Conservation (phyloP, 208 protist species). For the Trypanosoma congolense region DNA sequence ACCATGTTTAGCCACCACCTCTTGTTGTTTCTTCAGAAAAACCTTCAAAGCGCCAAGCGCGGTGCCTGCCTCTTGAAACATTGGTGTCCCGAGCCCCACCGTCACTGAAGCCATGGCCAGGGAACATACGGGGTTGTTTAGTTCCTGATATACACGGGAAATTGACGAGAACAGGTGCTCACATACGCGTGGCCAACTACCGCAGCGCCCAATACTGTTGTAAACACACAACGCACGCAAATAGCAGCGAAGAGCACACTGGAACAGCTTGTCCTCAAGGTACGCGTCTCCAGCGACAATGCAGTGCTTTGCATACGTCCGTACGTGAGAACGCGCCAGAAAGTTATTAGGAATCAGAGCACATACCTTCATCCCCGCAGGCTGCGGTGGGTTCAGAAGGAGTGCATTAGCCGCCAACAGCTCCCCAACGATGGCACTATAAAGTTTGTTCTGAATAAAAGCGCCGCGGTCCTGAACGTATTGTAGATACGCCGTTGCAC, state of each 20-base stretch:
- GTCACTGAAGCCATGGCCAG: conserved; percentile 44
- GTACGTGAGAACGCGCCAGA: conserved; percentile 37
- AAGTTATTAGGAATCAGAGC: conserved; percentile 39
- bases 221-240: conserved; percentile 55
- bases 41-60: conserved; percentile 34
- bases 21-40: conserved; percentile 49
- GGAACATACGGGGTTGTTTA: conserved; percentile 53
- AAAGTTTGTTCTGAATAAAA: conserved; percentile 27
- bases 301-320: conserved; percentile 41
- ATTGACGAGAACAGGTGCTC: conserved; percentile 55
- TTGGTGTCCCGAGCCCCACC: conserved; percentile 45
- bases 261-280: conserved; percentile 31
- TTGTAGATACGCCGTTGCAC: conserved; percentile 29
- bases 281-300: conserved; percentile 54
- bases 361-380: conserved; percentile 32
- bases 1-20: conserved; percentile 39
- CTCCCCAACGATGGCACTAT: conserved; percentile 50
- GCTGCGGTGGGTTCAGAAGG: conserved; percentile 65
- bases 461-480: conserved; percentile 50
- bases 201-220: conserved; percentile 35
- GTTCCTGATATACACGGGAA: conserved; percentile 48
- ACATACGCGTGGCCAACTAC: conserved; percentile 44
- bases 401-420: conserved; percentile 45
- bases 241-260: conserved; percentile 64
- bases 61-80: conserved; percentile 38